phyloP scores from a whole-genome alignment of 176 grass and related monocot species.

The Pontederia crassipes region DNA sequence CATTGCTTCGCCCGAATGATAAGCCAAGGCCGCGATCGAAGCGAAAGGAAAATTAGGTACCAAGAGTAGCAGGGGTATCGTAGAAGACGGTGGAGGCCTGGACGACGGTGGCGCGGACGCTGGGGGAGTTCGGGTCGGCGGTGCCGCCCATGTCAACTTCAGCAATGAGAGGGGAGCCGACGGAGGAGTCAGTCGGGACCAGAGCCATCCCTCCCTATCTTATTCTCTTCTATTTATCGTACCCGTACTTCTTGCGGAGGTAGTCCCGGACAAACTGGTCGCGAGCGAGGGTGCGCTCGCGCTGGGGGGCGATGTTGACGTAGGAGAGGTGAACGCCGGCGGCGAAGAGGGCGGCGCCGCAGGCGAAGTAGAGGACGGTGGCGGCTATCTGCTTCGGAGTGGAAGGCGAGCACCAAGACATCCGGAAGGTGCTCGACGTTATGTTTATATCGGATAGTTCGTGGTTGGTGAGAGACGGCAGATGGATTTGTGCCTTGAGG shows the following conservation, averaged over 20 bases:
- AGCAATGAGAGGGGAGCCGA: conserved; percentile 37
- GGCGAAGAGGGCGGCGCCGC: conserved; percentile 37
- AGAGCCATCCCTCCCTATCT: conserved; percentile 29
- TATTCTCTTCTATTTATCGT: neutral
- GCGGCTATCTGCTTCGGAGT: conserved; percentile 49
- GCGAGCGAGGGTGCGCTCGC: conserved; percentile 60
- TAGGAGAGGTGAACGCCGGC: conserved; percentile 46
- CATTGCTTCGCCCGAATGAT: neutral
- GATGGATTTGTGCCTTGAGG: no score
- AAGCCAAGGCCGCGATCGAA: neutral
- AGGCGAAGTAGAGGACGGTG: conserved; percentile 35
- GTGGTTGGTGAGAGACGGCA: no score
- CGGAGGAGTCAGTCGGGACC: conserved; percentile 26
- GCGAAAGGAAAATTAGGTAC: conserved; percentile 18
- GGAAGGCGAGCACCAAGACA: conserved; percentile 64
- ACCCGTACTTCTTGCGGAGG: conserved; percentile 32
- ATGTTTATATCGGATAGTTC: no score
- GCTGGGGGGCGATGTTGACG: conserved; percentile 43
- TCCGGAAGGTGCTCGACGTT: conserved; percentile 67
- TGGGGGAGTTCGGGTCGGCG: conserved; percentile 36
- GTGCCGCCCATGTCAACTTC: conserved; percentile 77
- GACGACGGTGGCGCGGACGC: conserved; percentile 79
- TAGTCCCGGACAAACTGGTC: conserved; percentile 50
- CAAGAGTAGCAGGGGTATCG: conserved; percentile 70
- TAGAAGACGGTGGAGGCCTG: conserved; percentile 87